phyloP scores from a whole-genome alignment of 441 rosid genomes.

The Pelargonium fulgidum region DNA sequence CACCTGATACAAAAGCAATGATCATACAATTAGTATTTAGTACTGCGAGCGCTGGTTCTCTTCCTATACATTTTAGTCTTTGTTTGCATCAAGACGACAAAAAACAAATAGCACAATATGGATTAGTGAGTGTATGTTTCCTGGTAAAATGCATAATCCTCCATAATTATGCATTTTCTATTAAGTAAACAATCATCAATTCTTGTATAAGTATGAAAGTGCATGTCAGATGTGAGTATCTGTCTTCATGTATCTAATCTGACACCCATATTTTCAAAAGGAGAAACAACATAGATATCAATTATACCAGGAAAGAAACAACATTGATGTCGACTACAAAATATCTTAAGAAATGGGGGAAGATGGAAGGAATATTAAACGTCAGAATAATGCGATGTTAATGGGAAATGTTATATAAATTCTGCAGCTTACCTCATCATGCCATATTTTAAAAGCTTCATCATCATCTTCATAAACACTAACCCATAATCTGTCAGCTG shows the following conservation, averaged over 20 bases:
- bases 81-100: neutral
- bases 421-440: conserved; percentile 43
- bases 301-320: neutral
- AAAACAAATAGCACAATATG: neutral
- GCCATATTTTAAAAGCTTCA: conserved; percentile 85
- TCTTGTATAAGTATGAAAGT: neutral
- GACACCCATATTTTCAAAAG: neutral
- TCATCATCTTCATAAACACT: conserved; percentile 80
- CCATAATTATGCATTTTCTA: neutral
- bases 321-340: neutral
- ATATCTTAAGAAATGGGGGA: neutral
- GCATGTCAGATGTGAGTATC: neutral
- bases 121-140: neutral
- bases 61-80: neutral
- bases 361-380: neutral
- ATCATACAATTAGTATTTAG: neutral
- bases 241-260: neutral
- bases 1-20: conserved; percentile 38
- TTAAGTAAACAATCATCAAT: neutral
- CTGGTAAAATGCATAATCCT: neutral
- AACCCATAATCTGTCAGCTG: conserved; percentile 67
- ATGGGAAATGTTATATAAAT: neutral
- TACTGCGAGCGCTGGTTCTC: neutral
- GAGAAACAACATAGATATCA: neutral
- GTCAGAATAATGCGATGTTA: neutral